Evolutionary conservation across 306 rosid species (phyloP).

Genomic region (Rosa lucieae): DNA sequence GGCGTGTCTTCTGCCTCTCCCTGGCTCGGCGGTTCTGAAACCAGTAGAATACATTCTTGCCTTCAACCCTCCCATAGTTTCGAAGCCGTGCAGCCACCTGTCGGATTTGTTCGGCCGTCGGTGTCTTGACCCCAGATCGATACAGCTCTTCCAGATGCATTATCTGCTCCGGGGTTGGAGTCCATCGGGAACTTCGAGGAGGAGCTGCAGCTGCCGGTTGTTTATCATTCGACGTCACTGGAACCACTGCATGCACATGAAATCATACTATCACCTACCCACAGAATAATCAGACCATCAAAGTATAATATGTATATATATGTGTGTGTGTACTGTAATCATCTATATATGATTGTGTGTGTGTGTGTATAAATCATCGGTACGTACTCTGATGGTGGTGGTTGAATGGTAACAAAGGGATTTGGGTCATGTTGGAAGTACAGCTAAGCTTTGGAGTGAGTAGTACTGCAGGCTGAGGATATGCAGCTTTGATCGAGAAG

Average conservation of each 20-base stretch:
- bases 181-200: conserved; percentile 57
- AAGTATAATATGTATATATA: no score
- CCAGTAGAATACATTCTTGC: conserved; percentile 81
- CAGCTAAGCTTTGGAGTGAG: background rate
- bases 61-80: conserved; percentile 69
- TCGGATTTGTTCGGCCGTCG: conserved; percentile 67
- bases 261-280: background rate
- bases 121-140: conserved; percentile 57
- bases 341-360: no score
- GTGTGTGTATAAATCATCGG: background rate
- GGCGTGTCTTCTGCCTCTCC: conserved; percentile 62
- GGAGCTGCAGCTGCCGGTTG: conserved; percentile 9
- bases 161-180: conserved; percentile 68
- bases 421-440: background rate
- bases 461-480: background rate
- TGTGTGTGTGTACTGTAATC: no score
- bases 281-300: background rate
- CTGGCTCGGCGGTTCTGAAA: conserved; percentile 84
- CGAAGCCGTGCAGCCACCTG: conserved; percentile 57
- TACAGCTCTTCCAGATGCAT: conserved; percentile 57
- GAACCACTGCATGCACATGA: background rate
- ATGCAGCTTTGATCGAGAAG: background rate
- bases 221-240: background rate
- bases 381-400: background rate
- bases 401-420: background rate